These are phyloP conservation scores for Pestalotiopsis sp. DNA, from an alignment of 2,329 filamentous ascomycete genomes.

Conservation along the genomic window DNA sequence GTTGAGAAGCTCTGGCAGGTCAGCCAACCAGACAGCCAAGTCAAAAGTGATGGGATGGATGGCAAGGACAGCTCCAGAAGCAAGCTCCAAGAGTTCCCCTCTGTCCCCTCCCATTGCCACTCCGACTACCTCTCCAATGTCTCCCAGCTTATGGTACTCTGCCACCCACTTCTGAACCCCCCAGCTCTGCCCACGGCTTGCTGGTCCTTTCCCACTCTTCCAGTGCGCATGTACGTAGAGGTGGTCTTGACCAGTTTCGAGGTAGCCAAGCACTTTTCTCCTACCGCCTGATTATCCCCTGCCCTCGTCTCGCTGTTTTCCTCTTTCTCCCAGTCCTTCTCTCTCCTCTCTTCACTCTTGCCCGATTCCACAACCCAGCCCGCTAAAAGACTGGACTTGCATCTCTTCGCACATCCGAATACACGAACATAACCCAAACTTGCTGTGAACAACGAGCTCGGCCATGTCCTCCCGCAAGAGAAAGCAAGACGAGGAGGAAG, in stretches of 20 bases:
- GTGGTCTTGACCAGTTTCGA: slow-evolving; percentile 12
- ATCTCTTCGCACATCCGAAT: slow-evolving; percentile 7
- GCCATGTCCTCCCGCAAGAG: slow-evolving; percentile 33
- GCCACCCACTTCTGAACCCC: slow-evolving; percentile 12
- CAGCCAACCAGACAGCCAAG: not conserved
- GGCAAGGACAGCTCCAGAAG: slow-evolving; percentile 7
- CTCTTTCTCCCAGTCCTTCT: slow-evolving; percentile 7
- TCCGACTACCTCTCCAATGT: slow-evolving; percentile 4
- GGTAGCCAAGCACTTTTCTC: slow-evolving; percentile 25
- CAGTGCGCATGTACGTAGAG: not conserved
- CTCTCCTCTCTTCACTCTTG: slow-evolving; percentile 19
- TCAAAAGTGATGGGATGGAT: not conserved
- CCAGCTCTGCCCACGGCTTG: slow-evolving; percentile 17
- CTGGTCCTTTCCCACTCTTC: slow-evolving; percentile 24
- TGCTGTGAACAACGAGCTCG: slow-evolving; percentile 13
- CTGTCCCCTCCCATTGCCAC: slow-evolving; percentile 17
- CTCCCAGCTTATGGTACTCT: slow-evolving; percentile 14
- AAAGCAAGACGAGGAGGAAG: slow-evolving; percentile 33
- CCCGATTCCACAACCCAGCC: slow-evolving; percentile 12
- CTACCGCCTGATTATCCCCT: slow-evolving; percentile 19
- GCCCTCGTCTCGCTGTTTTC: slow-evolving; percentile 13
- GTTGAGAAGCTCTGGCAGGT: not conserved
- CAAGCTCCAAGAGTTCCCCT: slow-evolving; percentile 22
- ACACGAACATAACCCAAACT: not conserved
- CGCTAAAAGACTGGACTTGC: slow-evolving; percentile 12